These are phyloP conservation scores for Abrus precatorius DNA, from an alignment of 306 rosid genomes.

Conservation along the genomic window DNA sequence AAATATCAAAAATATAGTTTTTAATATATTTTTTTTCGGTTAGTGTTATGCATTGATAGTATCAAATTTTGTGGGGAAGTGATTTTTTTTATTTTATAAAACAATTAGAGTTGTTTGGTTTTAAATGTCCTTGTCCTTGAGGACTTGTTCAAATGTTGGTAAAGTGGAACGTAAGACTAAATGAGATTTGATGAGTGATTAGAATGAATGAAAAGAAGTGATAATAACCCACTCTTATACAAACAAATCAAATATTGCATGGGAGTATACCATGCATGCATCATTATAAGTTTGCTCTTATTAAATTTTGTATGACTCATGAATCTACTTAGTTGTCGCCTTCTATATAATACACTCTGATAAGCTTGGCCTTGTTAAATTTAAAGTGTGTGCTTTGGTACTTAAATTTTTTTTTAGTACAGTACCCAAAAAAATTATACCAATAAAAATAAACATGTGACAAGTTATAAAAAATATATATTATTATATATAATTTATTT, in stretches of 20 bases:
- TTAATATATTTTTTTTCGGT: neutral
- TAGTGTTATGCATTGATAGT: neutral
- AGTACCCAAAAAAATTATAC: too few relatives aligned
- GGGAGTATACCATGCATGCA: slow-evolving; percentile 50
- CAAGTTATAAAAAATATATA: too few relatives aligned
- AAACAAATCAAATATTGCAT: slow-evolving; percentile 39
- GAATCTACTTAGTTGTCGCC: too few relatives aligned
- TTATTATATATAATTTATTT: too few relatives aligned
- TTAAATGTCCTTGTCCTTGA: slow-evolving; percentile 37
- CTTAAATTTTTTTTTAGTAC: too few relatives aligned
- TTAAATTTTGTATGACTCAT: too few relatives aligned
- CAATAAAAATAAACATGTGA: too few relatives aligned
- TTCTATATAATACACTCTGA: too few relatives aligned
- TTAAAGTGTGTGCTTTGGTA: too few relatives aligned
- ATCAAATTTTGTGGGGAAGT: neutral
- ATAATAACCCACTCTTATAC: neutral
- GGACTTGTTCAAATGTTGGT: neutral
- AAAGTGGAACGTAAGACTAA: slow-evolving; percentile 21
- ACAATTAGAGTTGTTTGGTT: neutral
- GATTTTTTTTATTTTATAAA: neutral
- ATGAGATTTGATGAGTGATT: slow-evolving; percentile 12
- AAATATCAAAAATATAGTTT: neutral
- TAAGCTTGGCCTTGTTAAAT: too few relatives aligned
- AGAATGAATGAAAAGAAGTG: slow-evolving; percentile 30
- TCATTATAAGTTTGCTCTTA: slow-evolving; percentile 7